Conservation (phyloP, 805 yeast species). For the Tetrapisispora nanseiensis region DNA sequence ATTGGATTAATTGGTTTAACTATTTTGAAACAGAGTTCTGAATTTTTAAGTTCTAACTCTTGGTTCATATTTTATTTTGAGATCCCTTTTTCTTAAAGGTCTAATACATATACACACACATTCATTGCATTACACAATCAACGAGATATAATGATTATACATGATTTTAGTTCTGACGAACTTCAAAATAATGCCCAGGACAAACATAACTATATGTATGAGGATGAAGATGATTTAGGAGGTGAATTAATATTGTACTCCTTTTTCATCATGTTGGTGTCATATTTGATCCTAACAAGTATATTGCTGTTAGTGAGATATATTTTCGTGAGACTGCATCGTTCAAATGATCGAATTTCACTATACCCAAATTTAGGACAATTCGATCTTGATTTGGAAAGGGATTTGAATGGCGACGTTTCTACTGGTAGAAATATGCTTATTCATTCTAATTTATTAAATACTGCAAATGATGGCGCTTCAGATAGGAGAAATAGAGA, state of each 20-base stretch:
- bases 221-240: slow-evolving; percentile 2
- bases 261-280: slow-evolving; percentile 8
- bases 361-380: slow-evolving; percentile 2
- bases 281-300: slow-evolving; percentile 7
- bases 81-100: too few species aligned
- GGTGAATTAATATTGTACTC: slow-evolving; percentile 1
- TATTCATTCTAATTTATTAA: background rate
- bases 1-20: too few species aligned
- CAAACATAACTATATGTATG: background rate
- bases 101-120: too few species aligned
- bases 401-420: background rate
- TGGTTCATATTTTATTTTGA: too few species aligned
- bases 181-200: slow-evolving; percentile 5
- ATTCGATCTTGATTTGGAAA: background rate
- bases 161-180: background rate
- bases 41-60: too few species aligned
- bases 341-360: slow-evolving; percentile 5
- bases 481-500: background rate
- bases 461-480: background rate
- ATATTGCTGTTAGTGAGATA: slow-evolving; percentile 9
- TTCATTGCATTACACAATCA: too few species aligned
- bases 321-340: slow-evolving; percentile 7
- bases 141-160: background rate
- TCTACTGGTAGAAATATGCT: background rate
- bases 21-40: too few species aligned